These are phyloP conservation scores for Moringa oleifera DNA, from an alignment of 345 rosid species.

Conservation along the genomic window DNA sequence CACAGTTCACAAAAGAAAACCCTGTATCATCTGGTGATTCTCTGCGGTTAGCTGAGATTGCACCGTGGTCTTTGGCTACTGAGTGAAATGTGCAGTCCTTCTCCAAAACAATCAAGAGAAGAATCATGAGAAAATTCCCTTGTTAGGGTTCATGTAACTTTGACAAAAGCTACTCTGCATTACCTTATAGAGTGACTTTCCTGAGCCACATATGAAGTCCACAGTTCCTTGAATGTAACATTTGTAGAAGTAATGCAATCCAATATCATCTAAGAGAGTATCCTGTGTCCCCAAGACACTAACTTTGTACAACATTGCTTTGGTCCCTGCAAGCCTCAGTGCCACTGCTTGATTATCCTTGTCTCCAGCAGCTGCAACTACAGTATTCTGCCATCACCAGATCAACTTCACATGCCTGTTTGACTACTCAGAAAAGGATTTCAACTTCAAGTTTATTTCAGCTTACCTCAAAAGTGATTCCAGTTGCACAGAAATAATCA, in stretches of 20 bases:
- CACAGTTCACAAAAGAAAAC: constrained; percentile 73
- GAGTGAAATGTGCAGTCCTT: constrained; percentile 77
- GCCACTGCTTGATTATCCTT: constrained; percentile 86
- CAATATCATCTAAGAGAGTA: constrained; percentile 74
- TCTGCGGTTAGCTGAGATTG: constrained; percentile 88
- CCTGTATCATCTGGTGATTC: constrained; percentile 64
- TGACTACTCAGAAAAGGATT: not conserved
- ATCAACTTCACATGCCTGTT: not conserved
- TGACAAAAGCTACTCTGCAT: too few relatives aligned
- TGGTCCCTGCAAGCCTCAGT: constrained; percentile 57
- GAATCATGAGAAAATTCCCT: not conserved
- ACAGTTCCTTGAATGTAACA: constrained; percentile 69
- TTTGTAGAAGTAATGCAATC: constrained; percentile 71
- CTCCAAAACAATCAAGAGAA: constrained; percentile 2
- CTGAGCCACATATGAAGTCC: constrained; percentile 85
- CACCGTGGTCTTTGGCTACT: constrained; percentile 53
- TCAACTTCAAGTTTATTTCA: too few relatives aligned
- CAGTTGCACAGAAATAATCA: constrained; percentile 77
- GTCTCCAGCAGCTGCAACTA: constrained; percentile 58
- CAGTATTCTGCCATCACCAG: constrained; percentile 56
- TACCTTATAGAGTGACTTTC: constrained; percentile 73
- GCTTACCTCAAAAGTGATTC: constrained; percentile 72
- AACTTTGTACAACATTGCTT: constrained; percentile 72
- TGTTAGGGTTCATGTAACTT: not conserved
- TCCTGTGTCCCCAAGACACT: constrained; percentile 81